A percentile compares a stretch with the other conserved stretches of the same genome.
Evolutionary conservation across 2,329 filamentous ascomycete species (phyloP).

Genomic region (Reticulascus tulasneorum): DNA sequence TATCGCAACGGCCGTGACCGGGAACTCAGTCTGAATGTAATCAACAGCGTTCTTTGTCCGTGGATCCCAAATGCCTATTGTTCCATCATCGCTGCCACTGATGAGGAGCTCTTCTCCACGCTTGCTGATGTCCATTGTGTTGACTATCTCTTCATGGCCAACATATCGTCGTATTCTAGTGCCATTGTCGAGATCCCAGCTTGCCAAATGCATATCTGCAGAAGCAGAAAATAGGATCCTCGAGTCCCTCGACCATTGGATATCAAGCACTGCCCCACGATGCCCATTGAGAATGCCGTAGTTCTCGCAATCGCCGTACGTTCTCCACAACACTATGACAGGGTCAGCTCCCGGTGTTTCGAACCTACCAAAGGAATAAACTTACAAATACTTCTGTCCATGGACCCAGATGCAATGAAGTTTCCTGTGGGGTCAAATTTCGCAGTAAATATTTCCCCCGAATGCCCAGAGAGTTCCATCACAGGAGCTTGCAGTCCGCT

Average conservation of each 20-base stretch:
- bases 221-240: constrained; percentile 87
- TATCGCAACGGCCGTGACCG: constrained; percentile 86
- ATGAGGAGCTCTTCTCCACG: constrained; percentile 87
- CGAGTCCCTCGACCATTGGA: constrained; percentile 96
- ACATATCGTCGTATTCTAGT: constrained; percentile 85
- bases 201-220: constrained; percentile 87
- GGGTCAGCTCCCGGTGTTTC: constrained; percentile 10
- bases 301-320: constrained; percentile 90
- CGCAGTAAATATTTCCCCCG: constrained; percentile 85
- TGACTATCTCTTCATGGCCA: constrained; percentile 95
- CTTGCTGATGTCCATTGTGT: constrained; percentile 81
- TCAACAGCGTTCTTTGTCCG: constrained; percentile 83
- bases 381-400: constrained; percentile 87
- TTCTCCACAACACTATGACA: constrained; percentile 81
- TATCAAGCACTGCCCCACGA: constrained; percentile 82
- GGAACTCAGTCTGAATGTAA: constrained; percentile 86
- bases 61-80: constrained; percentile 94
- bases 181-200: constrained; percentile 93
- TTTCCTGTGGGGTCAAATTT: constrained; percentile 87
- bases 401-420: constrained; percentile 87
- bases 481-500: constrained; percentile 84
- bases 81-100: constrained; percentile 90
- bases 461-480: constrained; percentile 82
- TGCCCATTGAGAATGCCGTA: constrained; percentile 87
- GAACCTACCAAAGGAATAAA: constrained; percentile 9